Conservation (phyloP, 306 rosid species). For the Rosa persica region DNA sequence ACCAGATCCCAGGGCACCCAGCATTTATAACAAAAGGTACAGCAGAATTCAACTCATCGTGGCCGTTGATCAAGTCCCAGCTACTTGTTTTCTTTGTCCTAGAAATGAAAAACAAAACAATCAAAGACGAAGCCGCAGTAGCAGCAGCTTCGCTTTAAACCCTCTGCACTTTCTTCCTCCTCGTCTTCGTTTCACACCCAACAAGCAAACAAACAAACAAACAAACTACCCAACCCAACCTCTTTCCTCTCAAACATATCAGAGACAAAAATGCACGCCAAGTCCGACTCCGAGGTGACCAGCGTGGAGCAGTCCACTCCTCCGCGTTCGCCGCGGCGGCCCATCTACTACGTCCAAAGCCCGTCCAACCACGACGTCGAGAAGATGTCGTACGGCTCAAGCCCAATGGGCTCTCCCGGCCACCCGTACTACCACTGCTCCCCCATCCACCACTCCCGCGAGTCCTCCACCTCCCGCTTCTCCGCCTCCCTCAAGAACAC, state of each 20-base stretch:
- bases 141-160: not conserved
- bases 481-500: slow-evolving; percentile 78
- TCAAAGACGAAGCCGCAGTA: not conserved
- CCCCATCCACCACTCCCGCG: slow-evolving; percentile 93
- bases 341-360: slow-evolving; percentile 88
- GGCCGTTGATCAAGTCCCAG: not conserved
- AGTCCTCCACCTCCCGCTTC: slow-evolving; percentile 90
- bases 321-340: slow-evolving; percentile 71
- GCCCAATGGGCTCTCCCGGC: slow-evolving; percentile 72
- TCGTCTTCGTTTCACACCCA: not conserved
- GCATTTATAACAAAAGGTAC: not conserved
- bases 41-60: not conserved
- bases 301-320: slow-evolving; percentile 74
- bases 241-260: not conserved
- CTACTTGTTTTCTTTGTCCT: not conserved
- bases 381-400: slow-evolving; percentile 93
- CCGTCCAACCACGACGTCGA: slow-evolving; percentile 89
- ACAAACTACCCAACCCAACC: no score
- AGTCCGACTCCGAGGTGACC: slow-evolving; percentile 86
- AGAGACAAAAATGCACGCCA: slow-evolving; percentile 54
- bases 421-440: slow-evolving; percentile 71
- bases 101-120: not conserved
- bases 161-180: not conserved
- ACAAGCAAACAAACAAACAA: not conserved
- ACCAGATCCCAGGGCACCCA: not conserved